A percentile compares a stretch with the other conserved stretches of the same genome.
Conservation (phyloP, 371 early-diverging fungal genomes). For the Dinochytrium kinnereticum region DNA sequence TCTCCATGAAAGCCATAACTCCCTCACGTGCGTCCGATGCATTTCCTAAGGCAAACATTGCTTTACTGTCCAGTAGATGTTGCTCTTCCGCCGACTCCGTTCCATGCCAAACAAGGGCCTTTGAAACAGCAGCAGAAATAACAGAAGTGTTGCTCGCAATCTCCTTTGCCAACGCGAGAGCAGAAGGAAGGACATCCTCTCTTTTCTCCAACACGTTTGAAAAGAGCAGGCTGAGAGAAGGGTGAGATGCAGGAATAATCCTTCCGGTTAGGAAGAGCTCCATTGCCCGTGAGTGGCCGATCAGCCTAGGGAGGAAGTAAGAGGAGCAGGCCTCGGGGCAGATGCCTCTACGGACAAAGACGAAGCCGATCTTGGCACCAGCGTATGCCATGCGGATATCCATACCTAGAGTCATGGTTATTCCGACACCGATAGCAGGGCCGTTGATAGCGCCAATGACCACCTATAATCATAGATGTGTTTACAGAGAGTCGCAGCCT, state of each 20-base stretch:
- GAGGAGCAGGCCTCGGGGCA: slow-evolving; percentile 10
- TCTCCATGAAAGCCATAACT: slow-evolving; percentile 34
- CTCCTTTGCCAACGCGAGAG: slow-evolving; percentile 31
- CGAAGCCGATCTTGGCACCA: slow-evolving; percentile 38
- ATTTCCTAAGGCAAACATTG: slow-evolving; percentile 26
- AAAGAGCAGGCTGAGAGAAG: slow-evolving; percentile 27
- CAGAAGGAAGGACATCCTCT: slow-evolving; percentile 31
- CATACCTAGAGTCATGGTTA: slow-evolving; percentile 33
- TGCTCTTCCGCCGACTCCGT: slow-evolving; percentile 28
- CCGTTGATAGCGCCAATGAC: slow-evolving; percentile 39
- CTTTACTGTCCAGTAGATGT: slow-evolving; percentile 31
- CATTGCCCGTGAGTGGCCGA: slow-evolving; percentile 35
- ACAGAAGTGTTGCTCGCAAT: slow-evolving; percentile 28
- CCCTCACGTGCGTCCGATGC: slow-evolving; percentile 30
- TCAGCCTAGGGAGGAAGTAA: slow-evolving; percentile 28
- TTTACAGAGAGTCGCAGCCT: too few relatives aligned
- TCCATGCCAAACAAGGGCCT: slow-evolving; percentile 33
- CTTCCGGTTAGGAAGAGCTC: slow-evolving; percentile 32
- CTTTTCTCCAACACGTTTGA: slow-evolving; percentile 22
- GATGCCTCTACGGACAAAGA: slow-evolving; percentile 28
- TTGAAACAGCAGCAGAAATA: slow-evolving; percentile 27
- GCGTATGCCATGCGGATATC: slow-evolving; percentile 30
- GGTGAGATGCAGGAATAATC: slow-evolving; percentile 21
- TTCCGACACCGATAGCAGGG: slow-evolving; percentile 35
- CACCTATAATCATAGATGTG: not conserved